These are phyloP conservation scores for Suillus paluster DNA, from an alignment of 768 basidiomycete genomes.

Conservation along the genomic window DNA sequence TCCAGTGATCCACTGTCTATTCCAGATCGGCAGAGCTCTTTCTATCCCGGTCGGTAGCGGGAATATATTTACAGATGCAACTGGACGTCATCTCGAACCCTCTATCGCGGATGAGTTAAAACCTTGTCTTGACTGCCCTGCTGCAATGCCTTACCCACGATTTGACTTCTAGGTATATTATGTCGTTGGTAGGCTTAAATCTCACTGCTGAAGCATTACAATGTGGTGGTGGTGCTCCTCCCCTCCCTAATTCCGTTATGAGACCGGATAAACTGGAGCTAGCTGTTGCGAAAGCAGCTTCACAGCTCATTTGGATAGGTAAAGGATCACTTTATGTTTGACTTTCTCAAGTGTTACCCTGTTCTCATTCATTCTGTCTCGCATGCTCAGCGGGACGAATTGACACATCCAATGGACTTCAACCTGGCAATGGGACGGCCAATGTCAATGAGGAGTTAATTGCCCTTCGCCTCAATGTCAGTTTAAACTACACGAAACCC, in stretches of 20 bases:
- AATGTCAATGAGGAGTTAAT: not conserved
- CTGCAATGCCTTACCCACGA: not conserved
- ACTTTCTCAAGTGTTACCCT: not conserved
- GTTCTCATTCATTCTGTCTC: not conserved
- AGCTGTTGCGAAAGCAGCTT: conserved; percentile 11
- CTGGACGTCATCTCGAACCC: not conserved
- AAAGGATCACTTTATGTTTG: not conserved
- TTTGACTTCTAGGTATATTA: not conserved
- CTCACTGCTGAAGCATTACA: not conserved
- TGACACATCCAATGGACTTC: not conserved
- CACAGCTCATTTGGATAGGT: conserved; percentile 15
- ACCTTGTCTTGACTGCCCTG: not conserved
- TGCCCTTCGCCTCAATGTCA: not conserved
- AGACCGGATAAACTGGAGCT: conserved; percentile 17
- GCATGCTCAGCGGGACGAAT: not conserved
- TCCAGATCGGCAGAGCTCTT: not conserved
- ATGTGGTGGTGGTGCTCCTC: not conserved
- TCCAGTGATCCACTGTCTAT: not conserved
- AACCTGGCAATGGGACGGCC: not conserved
- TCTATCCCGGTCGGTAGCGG: not conserved
- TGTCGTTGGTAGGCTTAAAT: not conserved
- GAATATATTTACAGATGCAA: not conserved
- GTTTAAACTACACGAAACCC: not conserved
- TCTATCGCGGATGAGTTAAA: not conserved
- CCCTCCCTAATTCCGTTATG: not conserved